Conservation (phyloP, 768 basidiomycete genomes). For the Hydnomerulius pinastri region DNA sequence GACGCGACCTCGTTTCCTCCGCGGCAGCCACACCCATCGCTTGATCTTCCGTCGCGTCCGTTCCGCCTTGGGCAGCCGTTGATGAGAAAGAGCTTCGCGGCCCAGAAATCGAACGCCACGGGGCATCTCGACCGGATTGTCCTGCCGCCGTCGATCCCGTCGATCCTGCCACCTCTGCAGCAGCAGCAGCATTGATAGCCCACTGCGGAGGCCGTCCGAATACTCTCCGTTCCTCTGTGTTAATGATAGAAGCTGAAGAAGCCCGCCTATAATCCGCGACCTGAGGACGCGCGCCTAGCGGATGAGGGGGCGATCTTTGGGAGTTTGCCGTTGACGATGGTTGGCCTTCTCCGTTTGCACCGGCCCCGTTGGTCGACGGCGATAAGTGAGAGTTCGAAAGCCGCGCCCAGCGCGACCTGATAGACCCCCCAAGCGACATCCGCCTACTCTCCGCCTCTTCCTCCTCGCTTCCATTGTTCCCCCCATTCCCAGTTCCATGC, state of each 20-base stretch:
- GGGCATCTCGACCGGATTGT: constrained; percentile 14
- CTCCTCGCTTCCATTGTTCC: constrained; percentile 8
- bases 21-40: background rate
- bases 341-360: background rate
- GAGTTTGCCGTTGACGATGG: constrained; percentile 7
- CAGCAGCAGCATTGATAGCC: constrained; percentile 4
- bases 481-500: constrained; percentile 9
- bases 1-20: constrained; percentile 25
- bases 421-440: constrained; percentile 22
- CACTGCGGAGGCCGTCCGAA: constrained; percentile 6
- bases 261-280: constrained; percentile 13
- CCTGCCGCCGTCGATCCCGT: background rate
- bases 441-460: constrained; percentile 16
- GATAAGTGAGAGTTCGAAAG: constrained; percentile 21
- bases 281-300: constrained; percentile 27
- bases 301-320: constrained; percentile 27
- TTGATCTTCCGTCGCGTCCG: background rate
- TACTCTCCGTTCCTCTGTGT: constrained; percentile 7
- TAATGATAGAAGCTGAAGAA: constrained; percentile 7
- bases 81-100: constrained; percentile 9
- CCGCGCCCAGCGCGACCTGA: constrained; percentile 30
- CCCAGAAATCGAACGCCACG: constrained; percentile 25
- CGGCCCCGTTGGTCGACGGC: constrained; percentile 9
- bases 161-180: too few relatives aligned
- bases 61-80: background rate